These are phyloP conservation scores for Halophytophthora polymorphica DNA, from an alignment of 352 stramenopile genomes.

Conservation along the genomic window DNA sequence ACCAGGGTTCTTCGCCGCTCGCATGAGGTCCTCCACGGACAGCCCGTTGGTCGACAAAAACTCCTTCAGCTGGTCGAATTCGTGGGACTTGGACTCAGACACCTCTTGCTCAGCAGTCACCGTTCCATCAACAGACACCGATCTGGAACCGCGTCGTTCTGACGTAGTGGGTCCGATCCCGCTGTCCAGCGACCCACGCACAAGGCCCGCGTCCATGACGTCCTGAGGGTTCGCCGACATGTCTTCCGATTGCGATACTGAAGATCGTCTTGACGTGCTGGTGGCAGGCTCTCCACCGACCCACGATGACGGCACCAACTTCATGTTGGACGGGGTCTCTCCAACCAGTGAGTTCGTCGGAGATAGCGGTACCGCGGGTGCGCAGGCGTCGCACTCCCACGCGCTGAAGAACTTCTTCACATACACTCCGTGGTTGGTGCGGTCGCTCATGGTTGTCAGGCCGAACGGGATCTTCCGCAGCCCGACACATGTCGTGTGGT, in stretches of 20 bases:
- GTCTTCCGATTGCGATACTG: neutral
- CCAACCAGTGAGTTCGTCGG: neutral
- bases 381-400: conserved; percentile 69
- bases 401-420: conserved; percentile 82
- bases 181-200: neutral
- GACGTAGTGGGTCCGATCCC: neutral
- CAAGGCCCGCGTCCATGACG: conserved; percentile 9
- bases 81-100: conserved; percentile 13
- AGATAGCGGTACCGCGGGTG: conserved; percentile 12
- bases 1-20: conserved; percentile 50
- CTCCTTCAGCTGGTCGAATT: conserved; percentile 57
- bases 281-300: conserved; percentile 16
- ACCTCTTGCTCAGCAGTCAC: conserved; percentile 4
- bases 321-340: conserved; percentile 42
- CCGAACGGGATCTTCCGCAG: conserved; percentile 80
- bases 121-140: conserved; percentile 1
- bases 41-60: conserved; percentile 60
- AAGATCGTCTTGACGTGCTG: neutral
- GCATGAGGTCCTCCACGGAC: conserved; percentile 71
- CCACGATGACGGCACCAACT: conserved; percentile 43
- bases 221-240: conserved; percentile 24
- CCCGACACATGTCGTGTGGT: conserved; percentile 75
- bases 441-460: conserved; percentile 77
- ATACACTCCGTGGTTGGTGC: conserved; percentile 75
- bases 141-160: conserved; percentile 1